phyloP scores from a whole-genome alignment of 495 filamentous ascomycete species.

The Neurospora intermedia region DNA sequence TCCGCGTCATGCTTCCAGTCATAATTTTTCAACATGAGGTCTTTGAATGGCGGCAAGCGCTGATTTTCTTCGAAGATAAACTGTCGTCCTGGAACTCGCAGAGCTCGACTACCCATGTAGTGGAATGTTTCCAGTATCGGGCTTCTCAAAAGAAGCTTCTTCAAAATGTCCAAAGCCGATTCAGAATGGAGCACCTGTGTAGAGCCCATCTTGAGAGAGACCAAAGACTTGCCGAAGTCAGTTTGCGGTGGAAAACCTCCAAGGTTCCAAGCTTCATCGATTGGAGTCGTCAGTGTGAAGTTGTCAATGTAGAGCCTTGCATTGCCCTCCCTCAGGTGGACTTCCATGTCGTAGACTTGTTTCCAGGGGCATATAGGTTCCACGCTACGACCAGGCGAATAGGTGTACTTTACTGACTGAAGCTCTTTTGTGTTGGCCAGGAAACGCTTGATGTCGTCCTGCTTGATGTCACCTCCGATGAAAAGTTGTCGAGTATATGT shows the following conservation, averaged over 20 bases:
- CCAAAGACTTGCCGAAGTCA: neutral
- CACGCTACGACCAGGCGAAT: neutral
- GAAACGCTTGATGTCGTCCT: neutral
- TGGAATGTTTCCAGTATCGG: conserved; percentile 13
- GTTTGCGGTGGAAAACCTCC: neutral
- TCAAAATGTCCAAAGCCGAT: conserved; percentile 13
- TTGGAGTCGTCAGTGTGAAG: neutral
- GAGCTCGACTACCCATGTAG: conserved; percentile 15
- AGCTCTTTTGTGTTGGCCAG: neutral
- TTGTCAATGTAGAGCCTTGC: neutral
- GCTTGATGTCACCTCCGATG: neutral
- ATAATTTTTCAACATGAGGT: conserved; percentile 21
- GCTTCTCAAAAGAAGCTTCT: conserved; percentile 15
- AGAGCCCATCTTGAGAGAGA: conserved; percentile 16
- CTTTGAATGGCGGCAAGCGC: conserved; percentile 20
- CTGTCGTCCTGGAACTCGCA: conserved; percentile 9
- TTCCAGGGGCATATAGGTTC: neutral
- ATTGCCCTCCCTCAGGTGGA: neutral
- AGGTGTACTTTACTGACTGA: neutral
- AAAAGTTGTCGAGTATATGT: conserved; percentile 17
- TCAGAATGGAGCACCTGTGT: conserved; percentile 16
- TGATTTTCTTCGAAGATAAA: conserved; percentile 18
- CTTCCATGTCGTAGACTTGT: neutral
- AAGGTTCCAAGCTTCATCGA: neutral
- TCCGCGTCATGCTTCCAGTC: conserved; percentile 21